These are phyloP conservation scores for Pouteria campechiana DNA, from an alignment of 179 eudicot genomes.

Conservation along the genomic window DNA sequence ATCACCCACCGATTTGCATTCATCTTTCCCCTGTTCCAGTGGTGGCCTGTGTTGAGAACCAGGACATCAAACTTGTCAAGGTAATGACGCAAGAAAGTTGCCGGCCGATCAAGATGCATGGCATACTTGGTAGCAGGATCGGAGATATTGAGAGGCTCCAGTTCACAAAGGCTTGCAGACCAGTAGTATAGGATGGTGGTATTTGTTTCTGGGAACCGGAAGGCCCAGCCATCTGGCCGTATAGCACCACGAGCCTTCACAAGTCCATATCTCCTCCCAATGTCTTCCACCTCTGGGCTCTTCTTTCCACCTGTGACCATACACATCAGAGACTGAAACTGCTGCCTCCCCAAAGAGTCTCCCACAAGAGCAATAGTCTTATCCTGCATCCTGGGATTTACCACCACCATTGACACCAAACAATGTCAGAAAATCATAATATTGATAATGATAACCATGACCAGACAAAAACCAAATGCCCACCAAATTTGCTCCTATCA, in stretches of 20 bases:
- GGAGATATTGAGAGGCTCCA: slow-evolving; percentile 38
- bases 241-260: slow-evolving; percentile 36
- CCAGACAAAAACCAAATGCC: too few species aligned
- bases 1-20: slow-evolving; percentile 73
- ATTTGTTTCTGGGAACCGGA: slow-evolving; percentile 48
- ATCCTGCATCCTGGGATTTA: slow-evolving; percentile 57
- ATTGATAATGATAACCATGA: too few species aligned
- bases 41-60: slow-evolving; percentile 84
- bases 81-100: slow-evolving; percentile 35
- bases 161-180: slow-evolving; percentile 74
- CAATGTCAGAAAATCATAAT: too few species aligned
- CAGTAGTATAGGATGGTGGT: slow-evolving; percentile 77
- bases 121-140: slow-evolving; percentile 40
- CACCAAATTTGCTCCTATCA: too few species aligned
- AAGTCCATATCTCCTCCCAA: slow-evolving; percentile 50
- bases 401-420: neutral
- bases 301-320: slow-evolving; percentile 72
- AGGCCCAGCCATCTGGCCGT: slow-evolving; percentile 91
- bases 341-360: slow-evolving; percentile 82
- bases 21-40: slow-evolving; percentile 84
- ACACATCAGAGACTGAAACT: slow-evolving; percentile 86
- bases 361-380: slow-evolving; percentile 82
- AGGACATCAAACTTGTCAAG: slow-evolving; percentile 41
- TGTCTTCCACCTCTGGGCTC: slow-evolving; percentile 37
- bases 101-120: slow-evolving; percentile 85